phyloP scores from a whole-genome alignment of 805 yeast species.

The Helenozyma baotianmanensis region DNA sequence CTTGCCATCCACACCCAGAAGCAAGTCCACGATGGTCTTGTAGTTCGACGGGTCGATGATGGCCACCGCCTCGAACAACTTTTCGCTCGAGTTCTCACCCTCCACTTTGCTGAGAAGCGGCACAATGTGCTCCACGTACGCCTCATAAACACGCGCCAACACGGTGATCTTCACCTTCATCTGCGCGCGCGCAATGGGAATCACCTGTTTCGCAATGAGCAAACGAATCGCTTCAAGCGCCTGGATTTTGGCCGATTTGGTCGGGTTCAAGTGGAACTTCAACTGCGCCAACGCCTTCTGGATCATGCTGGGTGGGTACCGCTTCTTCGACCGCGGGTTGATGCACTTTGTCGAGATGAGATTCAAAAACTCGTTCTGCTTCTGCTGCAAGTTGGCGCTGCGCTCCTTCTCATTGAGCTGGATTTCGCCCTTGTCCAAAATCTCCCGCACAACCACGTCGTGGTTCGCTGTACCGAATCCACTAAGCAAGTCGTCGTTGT shows the following conservation, averaged over 20 bases:
- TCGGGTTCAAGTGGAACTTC: conserved; percentile 72
- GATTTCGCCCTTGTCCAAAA: conserved; percentile 85
- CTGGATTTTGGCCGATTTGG: conserved; percentile 76
- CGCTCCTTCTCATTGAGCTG: conserved; percentile 94
- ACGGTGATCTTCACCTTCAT: conserved; percentile 78
- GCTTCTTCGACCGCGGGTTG: conserved; percentile 81
- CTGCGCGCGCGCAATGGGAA: conserved; percentile 91
- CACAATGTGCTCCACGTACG: conserved; percentile 27
- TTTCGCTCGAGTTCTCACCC: conserved; percentile 40
- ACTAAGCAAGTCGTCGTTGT: conserved; percentile 71
- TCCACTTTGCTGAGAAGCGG: conserved; percentile 35
- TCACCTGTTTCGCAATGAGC: conserved; percentile 70
- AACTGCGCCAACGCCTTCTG: conserved; percentile 77
- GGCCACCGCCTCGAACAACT: conserved; percentile 43
- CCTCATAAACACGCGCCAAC: conserved; percentile 45
- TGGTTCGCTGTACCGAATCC: conserved; percentile 74
- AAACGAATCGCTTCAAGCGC: conserved; percentile 88
- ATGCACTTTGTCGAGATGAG: conserved; percentile 86
- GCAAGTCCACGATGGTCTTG: conserved; percentile 60
- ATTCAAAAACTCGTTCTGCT: conserved; percentile 76
- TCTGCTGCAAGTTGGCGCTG: conserved; percentile 64
- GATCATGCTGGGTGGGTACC: conserved; percentile 93
- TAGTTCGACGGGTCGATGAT: conserved; percentile 84
- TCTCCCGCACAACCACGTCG: conserved; percentile 73
- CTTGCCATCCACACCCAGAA: conserved; percentile 43